Conservation (phyloP, 2,329 filamentous ascomycete genomes). For the Teratosphaeria viscida region DNA sequence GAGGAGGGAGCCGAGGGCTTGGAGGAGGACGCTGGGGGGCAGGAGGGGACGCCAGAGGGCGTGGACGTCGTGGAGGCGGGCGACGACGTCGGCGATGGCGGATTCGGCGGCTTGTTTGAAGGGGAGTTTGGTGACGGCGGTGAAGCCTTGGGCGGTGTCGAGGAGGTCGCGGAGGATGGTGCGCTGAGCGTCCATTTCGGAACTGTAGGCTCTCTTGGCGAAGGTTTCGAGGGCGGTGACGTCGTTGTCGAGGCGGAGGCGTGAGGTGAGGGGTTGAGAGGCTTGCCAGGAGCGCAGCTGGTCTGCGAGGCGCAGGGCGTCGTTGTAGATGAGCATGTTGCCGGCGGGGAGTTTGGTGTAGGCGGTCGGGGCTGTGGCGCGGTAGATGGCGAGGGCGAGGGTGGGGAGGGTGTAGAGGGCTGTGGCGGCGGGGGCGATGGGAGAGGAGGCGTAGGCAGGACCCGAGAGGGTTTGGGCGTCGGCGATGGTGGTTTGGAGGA, state of each 20-base stretch:
- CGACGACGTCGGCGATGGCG: conserved; percentile 47
- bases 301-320: conserved; percentile 48
- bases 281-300: conserved; percentile 40
- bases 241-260: conserved; percentile 43
- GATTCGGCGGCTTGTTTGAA: conserved; percentile 51
- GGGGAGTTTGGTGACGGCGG: conserved; percentile 47
- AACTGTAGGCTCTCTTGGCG: conserved; percentile 50
- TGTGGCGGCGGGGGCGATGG: conserved; percentile 56
- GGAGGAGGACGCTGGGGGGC: conserved; percentile 50
- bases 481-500: conserved; percentile 46
- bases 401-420: conserved; percentile 64
- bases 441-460: conserved; percentile 35
- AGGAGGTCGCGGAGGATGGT: conserved; percentile 53
- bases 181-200: conserved; percentile 55
- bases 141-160: conserved; percentile 53
- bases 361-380: conserved; percentile 64
- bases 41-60: conserved; percentile 48
- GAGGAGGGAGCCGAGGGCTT: conserved; percentile 50
- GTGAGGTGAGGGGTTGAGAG: conserved; percentile 31
- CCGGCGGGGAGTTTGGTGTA: conserved; percentile 49
- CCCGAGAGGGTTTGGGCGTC: conserved; percentile 45
- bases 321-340: conserved; percentile 57
- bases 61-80: conserved; percentile 47
- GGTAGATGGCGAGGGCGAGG: conserved; percentile 65
- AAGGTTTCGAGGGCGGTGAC: conserved; percentile 48